Evolutionary conservation across 768 basidiomycete genomes (phyloP).

Genomic region (Tremella fuciformis): DNA sequence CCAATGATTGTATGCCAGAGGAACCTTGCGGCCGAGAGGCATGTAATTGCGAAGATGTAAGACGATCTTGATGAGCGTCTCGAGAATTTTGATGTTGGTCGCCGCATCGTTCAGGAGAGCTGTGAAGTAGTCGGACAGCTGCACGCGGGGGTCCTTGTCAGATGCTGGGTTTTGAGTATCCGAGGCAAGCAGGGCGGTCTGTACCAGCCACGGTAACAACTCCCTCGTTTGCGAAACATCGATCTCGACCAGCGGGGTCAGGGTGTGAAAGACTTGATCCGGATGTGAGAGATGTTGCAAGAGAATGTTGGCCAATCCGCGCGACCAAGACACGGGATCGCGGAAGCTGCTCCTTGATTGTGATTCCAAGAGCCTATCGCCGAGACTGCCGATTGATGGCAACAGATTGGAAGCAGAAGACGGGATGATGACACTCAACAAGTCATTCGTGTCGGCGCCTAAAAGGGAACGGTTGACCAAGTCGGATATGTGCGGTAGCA

Average conservation of each 20-base stretch:
- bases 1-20: conserved; percentile 59
- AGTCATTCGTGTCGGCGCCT: background rate
- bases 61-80: conserved; percentile 65
- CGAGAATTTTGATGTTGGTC: conserved; percentile 52
- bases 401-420: conserved; percentile 55
- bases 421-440: conserved; percentile 63
- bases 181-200: conserved; percentile 58
- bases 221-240: conserved; percentile 64
- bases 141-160: background rate
- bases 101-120: conserved; percentile 56
- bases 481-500: conserved; percentile 14
- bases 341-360: too few species aligned
- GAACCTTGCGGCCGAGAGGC: conserved; percentile 51
- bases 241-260: conserved; percentile 57
- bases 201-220: conserved; percentile 71
- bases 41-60: conserved; percentile 74
- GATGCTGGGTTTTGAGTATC: too few species aligned
- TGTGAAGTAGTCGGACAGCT: conserved; percentile 61
- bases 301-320: too few species aligned
- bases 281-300: too few species aligned
- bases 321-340: too few species aligned
- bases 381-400: too few species aligned
- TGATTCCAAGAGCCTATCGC: too few species aligned
- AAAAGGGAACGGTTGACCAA: conserved; percentile 2
- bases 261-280: too few species aligned